Evolutionary conservation across 768 basidiomycete genomes (phyloP).

Genomic region (Leucosporidium scottii): DNA sequence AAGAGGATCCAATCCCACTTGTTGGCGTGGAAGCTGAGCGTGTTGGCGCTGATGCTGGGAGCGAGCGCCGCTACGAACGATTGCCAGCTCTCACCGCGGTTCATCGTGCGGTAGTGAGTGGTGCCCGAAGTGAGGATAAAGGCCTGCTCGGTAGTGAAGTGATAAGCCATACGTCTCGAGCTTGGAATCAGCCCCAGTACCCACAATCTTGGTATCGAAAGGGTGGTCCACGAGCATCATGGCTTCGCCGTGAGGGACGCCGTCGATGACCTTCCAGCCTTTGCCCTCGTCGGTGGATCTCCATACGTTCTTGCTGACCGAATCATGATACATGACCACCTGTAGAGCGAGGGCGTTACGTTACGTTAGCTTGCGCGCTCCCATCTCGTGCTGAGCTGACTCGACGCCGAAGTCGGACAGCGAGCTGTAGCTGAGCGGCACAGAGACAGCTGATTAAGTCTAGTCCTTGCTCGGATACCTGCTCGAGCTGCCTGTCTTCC

Average conservation of each 20-base stretch:
- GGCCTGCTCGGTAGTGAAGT: conserved; percentile 50
- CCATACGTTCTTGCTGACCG: conserved; percentile 58
- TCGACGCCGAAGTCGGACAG: too few species aligned
- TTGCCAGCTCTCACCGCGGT: conserved; percentile 82
- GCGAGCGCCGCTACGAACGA: conserved; percentile 61
- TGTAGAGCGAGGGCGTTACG: conserved; percentile 34
- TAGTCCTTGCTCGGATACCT: too few species aligned
- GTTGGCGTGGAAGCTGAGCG: conserved; percentile 82
- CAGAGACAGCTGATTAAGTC: too few species aligned
- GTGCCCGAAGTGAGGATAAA: conserved; percentile 71
- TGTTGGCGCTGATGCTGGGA: conserved; percentile 55
- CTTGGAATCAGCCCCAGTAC: conserved; percentile 33
- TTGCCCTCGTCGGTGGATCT: conserved; percentile 86
- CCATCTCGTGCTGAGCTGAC: neutral
- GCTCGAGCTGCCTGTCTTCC: too few species aligned
- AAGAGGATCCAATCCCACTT: conserved; percentile 66
- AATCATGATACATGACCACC: conserved; percentile 76
- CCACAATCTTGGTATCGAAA: conserved; percentile 65
- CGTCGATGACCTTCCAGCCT: conserved; percentile 51
- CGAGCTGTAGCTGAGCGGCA: too few species aligned
- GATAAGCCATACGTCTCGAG: neutral
- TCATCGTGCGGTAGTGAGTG: conserved; percentile 78
- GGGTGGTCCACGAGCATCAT: conserved; percentile 79
- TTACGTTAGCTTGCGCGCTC: neutral
- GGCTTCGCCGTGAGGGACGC: conserved; percentile 55